Base-by-base conservation (phyloP, 345 rosid species). In the Aquilaria yunnanensis region DNA sequence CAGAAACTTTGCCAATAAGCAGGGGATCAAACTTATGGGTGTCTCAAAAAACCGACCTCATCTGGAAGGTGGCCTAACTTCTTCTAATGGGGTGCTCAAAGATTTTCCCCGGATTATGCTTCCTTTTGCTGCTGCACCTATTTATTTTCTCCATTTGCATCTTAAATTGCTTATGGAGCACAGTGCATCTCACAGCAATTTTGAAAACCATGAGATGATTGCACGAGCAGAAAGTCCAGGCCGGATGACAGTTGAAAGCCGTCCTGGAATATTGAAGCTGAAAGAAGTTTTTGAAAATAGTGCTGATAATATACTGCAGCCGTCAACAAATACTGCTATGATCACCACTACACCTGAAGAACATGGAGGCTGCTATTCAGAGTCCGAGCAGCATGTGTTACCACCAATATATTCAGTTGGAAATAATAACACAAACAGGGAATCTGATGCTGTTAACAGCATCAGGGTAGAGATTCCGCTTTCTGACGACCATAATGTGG, bases 81-180 rank as follows among this genome's bases (percentile, higher is more conserved):
- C 71, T 33, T 64, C 70, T 62, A 57, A 48, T 67, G 68, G 66
- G 56, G 56, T 63, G 67, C 65, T 47, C 68, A 67, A 49, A 63
- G 69, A 52, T 66, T 61, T 79, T 46, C 79, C 81, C 71, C 79
- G 77, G 16, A 71, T 78, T 72, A 69, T 83, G 1, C 83, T 79
- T 61, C 74, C 87, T 73, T 75, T 82, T 72, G 56, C 80, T 60
- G 85, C 81, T 48, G 84, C 89, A 29, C 83, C 93, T 47, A 67
- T 85, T 55, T 79, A 75, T 58, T 83, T 83, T 68, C 63, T 83
- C 14, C 64, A 80, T 63, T 77, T 82, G 83, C 91, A 82, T 78
- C 80, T 87, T 64, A 75, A 81, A 78, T 75, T 87, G 78, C 85
- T 85, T 54, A 81, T 81, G 82, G 83, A 85, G 47, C 78, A 70